Evolutionary conservation across 306 rosid genomes (phyloP).

Genomic region (Vachellia pachyceras): DNA sequence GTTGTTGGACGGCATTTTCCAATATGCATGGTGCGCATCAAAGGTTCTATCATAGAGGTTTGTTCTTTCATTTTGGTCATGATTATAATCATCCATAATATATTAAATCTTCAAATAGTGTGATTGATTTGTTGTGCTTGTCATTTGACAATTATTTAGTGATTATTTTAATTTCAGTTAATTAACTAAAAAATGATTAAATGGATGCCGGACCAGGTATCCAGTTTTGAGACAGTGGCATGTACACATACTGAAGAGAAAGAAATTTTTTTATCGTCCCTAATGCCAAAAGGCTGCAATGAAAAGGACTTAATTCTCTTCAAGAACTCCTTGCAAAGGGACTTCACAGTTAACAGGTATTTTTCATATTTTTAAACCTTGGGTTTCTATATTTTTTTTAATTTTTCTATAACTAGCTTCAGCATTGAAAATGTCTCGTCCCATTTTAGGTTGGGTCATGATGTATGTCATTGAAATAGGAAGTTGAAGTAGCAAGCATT

Average conservation of each 20-base stretch:
- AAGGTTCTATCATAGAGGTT: constrained; percentile 74
- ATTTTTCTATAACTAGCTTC: not conserved
- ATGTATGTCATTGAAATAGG: constrained; percentile 13
- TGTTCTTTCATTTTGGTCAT: constrained; percentile 34
- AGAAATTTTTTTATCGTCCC: constrained; percentile 36
- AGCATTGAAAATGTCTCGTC: not conserved
- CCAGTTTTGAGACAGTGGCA: constrained; percentile 83
- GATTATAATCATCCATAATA: constrained; percentile 10
- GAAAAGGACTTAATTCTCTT: constrained; percentile 59
- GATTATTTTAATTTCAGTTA: constrained; percentile 33
- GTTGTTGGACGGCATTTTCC: constrained; percentile 88
- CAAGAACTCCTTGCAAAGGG: constrained; percentile 73
- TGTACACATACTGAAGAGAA: constrained; percentile 38
- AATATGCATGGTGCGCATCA: constrained; percentile 67
- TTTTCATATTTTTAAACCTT: not conserved
- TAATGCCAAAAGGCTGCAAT: constrained; percentile 54
- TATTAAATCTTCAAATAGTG: constrained; percentile 23
- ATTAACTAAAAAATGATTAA: constrained; percentile 13
- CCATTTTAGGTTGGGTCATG: constrained; percentile 8
- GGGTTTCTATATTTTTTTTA: not conserved
- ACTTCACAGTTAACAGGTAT: constrained; percentile 88
- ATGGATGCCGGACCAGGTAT: constrained; percentile 61
- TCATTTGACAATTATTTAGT: constrained; percentile 29
- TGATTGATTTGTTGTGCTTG: constrained; percentile 38
- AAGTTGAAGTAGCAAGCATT: not conserved